Evolutionary conservation across 2,329 filamentous ascomycete genomes (phyloP).

Genomic region (Nemania sp.): DNA sequence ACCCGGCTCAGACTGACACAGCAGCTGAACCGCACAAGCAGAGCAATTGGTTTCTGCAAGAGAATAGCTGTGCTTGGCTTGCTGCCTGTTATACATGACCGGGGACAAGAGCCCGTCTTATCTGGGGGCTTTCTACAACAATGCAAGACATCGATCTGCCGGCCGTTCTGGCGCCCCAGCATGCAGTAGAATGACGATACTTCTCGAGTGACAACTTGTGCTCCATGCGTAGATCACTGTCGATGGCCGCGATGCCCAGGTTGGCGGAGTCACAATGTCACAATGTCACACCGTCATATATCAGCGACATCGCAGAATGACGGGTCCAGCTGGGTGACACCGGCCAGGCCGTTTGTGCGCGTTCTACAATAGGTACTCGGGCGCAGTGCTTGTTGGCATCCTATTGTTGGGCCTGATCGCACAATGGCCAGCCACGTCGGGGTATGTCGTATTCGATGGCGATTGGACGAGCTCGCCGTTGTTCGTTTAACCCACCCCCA

Average conservation of each 20-base stretch:
- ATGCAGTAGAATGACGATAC: neutral
- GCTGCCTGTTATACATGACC: too few species aligned
- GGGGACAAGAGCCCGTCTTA: neutral
- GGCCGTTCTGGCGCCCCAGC: neutral
- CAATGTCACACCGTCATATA: too few species aligned
- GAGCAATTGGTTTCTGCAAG: too few species aligned
- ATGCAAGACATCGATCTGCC: slow-evolving; percentile 18
- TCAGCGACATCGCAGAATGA: too few species aligned
- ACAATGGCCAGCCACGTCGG: neutral
- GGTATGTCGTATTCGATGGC: neutral
- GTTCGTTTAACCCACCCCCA: neutral
- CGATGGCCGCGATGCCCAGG: slow-evolving; percentile 10
- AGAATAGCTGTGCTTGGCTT: too few species aligned
- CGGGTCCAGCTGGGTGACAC: neutral
- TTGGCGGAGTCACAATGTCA: slow-evolving; percentile 7
- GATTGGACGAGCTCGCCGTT: slow-evolving; percentile 7
- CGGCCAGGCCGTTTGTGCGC: neutral
- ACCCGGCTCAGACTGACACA: too few species aligned
- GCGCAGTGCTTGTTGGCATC: slow-evolving; percentile 9
- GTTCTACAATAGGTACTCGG: neutral
- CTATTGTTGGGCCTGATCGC: neutral
- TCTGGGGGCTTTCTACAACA: slow-evolving; percentile 7
- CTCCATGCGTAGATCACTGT: neutral
- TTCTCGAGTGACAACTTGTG: neutral
- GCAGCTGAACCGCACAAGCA: too few species aligned